Conservation (phyloP, 2,329 filamentous ascomycete genomes). For the Akanthomyces lecanii region DNA sequence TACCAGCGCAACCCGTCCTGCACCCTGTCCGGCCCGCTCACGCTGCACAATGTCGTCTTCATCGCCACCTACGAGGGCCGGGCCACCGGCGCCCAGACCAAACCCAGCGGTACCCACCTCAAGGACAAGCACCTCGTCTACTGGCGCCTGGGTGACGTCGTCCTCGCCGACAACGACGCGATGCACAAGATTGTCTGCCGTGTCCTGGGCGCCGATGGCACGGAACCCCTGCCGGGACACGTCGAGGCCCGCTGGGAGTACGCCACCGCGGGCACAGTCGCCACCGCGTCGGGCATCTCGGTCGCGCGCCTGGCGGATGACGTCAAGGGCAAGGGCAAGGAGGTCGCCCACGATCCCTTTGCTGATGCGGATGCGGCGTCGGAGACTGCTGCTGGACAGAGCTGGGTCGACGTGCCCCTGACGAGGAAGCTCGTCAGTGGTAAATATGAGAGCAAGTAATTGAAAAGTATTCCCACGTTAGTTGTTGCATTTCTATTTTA, state of each 20-base stretch:
- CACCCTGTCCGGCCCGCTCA: slow-evolving; percentile 38
- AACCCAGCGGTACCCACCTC: slow-evolving; percentile 73
- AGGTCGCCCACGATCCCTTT: slow-evolving; percentile 61
- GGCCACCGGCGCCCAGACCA: slow-evolving; percentile 67
- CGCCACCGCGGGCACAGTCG: slow-evolving; percentile 36
- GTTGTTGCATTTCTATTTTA: not conserved
- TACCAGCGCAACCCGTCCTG: slow-evolving; percentile 77
- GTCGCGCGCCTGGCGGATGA: slow-evolving; percentile 46
- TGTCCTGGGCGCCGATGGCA: slow-evolving; percentile 67
- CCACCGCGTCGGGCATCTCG: slow-evolving; percentile 58
- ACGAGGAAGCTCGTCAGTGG: slow-evolving; percentile 68
- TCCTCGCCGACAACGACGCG: slow-evolving; percentile 57
- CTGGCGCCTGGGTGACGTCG: slow-evolving; percentile 76
- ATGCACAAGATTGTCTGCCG: slow-evolving; percentile 76
- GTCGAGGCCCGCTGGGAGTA: slow-evolving; percentile 82
- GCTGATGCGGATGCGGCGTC: slow-evolving; percentile 44
- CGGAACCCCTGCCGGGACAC: slow-evolving; percentile 66
- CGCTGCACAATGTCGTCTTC: slow-evolving; percentile 68
- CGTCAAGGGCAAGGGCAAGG: slow-evolving; percentile 50
- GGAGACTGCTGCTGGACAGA: slow-evolving; percentile 26
- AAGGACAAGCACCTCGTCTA: slow-evolving; percentile 74
- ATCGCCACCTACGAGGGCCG: slow-evolving; percentile 67
- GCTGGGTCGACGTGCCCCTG: slow-evolving; percentile 65
- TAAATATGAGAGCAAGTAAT: slow-evolving; percentile 60
- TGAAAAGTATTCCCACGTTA: not conserved